Percentiles rank a stretch among this genome's conserved stretches.
phyloP scores from a whole-genome alignment of 768 basidiomycete genomes.

The Suillus decipiens region DNA sequence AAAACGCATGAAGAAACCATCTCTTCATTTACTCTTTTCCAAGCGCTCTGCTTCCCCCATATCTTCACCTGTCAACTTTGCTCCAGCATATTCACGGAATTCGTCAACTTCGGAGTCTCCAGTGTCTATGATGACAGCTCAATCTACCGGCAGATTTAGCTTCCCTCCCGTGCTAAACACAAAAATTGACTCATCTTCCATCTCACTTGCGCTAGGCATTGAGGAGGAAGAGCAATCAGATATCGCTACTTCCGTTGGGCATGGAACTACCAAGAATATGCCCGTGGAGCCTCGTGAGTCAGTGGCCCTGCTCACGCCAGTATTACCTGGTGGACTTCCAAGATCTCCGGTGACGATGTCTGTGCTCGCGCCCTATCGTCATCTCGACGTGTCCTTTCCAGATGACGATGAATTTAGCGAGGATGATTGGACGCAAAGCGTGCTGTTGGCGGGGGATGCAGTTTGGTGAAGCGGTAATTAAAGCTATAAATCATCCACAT shows the following conservation, averaged over 20 bases:
- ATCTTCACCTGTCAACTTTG: conserved; percentile 31
- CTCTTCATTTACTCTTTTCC: conserved; percentile 66
- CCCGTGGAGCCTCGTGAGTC: conserved; percentile 22
- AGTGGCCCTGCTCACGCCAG: conserved; percentile 12
- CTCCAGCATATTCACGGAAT: conserved; percentile 22
- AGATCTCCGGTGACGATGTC: conserved; percentile 23
- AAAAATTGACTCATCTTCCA: conserved; percentile 57
- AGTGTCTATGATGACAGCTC: conserved; percentile 57
- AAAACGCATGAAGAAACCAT: conserved; percentile 61
- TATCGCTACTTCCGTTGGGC: conserved; percentile 14
- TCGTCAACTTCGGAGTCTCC: conserved; percentile 36
- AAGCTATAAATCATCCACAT: conserved; percentile 3
- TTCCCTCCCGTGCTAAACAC: conserved; percentile 62
- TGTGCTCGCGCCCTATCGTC: conserved; percentile 26
- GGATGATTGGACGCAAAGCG: conserved; percentile 76
- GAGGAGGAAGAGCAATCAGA: conserved; percentile 33
- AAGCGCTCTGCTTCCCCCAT: conserved; percentile 60
- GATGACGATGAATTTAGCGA: conserved; percentile 44
- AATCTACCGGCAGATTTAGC: conserved; percentile 47
- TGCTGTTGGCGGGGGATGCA: conserved; percentile 60
- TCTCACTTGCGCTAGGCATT: conserved; percentile 38
- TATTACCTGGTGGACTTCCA: conserved; percentile 26
- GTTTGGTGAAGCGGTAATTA: conserved; percentile 28
- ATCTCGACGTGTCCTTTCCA: conserved; percentile 27
- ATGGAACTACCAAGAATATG: conserved; percentile 16